phyloP scores from a whole-genome alignment of 2,329 filamentous ascomycete species.

The Ophiostoma quercus region DNA sequence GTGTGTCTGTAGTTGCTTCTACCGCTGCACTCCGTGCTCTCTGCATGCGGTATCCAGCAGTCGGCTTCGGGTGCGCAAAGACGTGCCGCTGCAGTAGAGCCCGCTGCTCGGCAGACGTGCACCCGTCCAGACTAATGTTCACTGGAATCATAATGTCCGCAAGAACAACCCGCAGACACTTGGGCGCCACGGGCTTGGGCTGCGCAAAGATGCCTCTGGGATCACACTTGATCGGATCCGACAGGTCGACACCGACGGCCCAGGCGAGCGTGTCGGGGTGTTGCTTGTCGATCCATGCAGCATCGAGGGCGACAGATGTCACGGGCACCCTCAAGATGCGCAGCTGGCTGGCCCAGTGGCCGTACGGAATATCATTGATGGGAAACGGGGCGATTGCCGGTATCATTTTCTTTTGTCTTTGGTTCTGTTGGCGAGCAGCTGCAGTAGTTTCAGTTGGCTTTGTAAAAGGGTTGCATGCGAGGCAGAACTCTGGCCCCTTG shows the following conservation, averaged over 20 bases:
- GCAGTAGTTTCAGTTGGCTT: neutral
- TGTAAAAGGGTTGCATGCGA: neutral
- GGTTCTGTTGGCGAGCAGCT: neutral
- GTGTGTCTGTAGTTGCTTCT: neutral
- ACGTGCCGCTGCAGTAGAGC: constrained; percentile 8
- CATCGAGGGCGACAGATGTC: constrained; percentile 24
- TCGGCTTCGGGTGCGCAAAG: neutral
- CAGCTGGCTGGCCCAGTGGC: constrained; percentile 23
- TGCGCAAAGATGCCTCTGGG: too few species aligned
- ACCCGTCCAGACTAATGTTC: constrained; percentile 11
- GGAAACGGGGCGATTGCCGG: neutral
- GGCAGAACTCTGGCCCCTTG: neutral
- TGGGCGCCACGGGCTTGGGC: neutral
- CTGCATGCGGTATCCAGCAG: neutral
- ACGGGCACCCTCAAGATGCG: constrained; percentile 16
- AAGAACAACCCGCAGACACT: constrained; percentile 22
- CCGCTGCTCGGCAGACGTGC: constrained; percentile 1
- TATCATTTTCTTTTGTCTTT: neutral
- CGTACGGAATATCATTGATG: constrained; percentile 15
- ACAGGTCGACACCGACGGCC: constrained; percentile 21
- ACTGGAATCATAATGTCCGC: constrained; percentile 25
- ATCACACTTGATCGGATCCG: neutral
- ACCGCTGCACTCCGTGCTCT: neutral
- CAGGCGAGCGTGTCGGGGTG: constrained; percentile 25
- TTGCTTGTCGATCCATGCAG: constrained; percentile 25